Evolutionary conservation across 768 basidiomycete genomes (phyloP).

Genomic region (Rhizopogon vinicolor): DNA sequence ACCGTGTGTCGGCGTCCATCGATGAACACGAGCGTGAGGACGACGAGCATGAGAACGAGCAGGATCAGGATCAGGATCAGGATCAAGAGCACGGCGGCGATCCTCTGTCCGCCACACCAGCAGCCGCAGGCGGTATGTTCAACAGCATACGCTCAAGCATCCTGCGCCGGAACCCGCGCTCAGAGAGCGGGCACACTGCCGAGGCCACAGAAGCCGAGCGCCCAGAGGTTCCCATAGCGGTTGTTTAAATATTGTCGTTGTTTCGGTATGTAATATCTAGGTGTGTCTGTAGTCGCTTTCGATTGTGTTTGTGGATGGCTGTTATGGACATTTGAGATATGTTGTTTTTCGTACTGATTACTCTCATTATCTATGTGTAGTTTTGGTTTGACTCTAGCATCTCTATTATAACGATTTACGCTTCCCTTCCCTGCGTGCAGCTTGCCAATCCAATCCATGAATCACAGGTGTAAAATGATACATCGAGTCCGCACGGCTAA

Average conservation of each 20-base stretch:
- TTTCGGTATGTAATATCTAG: background rate
- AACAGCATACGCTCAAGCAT: conserved; percentile 21
- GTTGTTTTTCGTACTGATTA: background rate
- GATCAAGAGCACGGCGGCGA: conserved; percentile 7
- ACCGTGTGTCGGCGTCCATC: conserved; percentile 19
- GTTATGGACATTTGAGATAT: background rate
- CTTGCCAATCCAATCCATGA: no score
- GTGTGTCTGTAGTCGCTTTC: background rate
- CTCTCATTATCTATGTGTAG: background rate
- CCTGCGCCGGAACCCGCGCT: conserved; percentile 18
- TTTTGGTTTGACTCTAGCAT: background rate
- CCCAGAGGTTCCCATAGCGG: conserved; percentile 5
- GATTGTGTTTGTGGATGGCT: background rate
- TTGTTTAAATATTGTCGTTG: background rate
- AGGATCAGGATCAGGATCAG: conserved; percentile 11
- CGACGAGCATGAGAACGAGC: conserved; percentile 2
- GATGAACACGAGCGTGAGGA: conserved; percentile 20
- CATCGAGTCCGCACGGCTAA: background rate
- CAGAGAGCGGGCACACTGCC: conserved; percentile 12
- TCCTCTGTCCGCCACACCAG: conserved; percentile 4
- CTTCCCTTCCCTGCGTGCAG: background rate
- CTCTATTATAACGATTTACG: background rate
- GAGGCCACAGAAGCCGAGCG: conserved; percentile 22
- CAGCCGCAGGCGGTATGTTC: conserved; percentile 15
- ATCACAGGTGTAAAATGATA: no score